Base-by-base conservation (phyloP, 2,329 filamentous ascomycete species). In the Stachybotrys chlorohalonatus region DNA sequence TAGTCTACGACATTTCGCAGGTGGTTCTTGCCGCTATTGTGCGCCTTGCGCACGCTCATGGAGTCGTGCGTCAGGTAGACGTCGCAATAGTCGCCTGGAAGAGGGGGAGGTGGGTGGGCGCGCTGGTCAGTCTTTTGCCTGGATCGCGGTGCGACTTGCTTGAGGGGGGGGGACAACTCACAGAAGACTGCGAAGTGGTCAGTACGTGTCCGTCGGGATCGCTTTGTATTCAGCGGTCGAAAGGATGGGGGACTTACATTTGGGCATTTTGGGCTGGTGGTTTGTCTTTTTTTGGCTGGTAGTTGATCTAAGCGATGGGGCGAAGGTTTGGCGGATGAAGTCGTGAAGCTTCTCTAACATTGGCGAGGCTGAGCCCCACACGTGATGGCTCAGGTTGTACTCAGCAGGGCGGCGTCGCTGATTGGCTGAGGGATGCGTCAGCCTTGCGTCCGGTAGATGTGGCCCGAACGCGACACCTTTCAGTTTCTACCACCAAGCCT, bases 21-120 rank as follows among this genome's bases (percentile, higher is more conserved):
- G 70, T 99, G 94, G 76, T 99, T 99, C 65, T 93, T 85, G 59
- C 94, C 94, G 70, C 85, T 88, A 79, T 99, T 99, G 75, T 99
- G 94, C 52, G 94, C 94, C 78, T 97, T 97, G 66, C 94, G 92
- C 74, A 99, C 94, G 75, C 91, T 96, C 93, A 97, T 97, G 49
- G 91, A 96, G 81, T 99, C 94, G 82, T 99, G 94, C 63, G 94
- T 99, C 65, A 99, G 88, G 82, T 99, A 99, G 73, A 99, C 94
- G 87, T 99, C 94, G 83, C 94, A 99, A 75, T 99, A 99, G 73
- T 99, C 94, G 81, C 92, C 73, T 75, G 47, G 53, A 24, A 24
- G 11, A 16, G 30, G 24, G 24, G 24, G 24, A 24, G 24, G 24
- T 74, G 80, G 58, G 57, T 66, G 53, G 66, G 62, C 49, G n/a